Evolutionary conservation across 2,329 filamentous ascomycete genomes (phyloP).

Genomic region (Claviceps africana): DNA sequence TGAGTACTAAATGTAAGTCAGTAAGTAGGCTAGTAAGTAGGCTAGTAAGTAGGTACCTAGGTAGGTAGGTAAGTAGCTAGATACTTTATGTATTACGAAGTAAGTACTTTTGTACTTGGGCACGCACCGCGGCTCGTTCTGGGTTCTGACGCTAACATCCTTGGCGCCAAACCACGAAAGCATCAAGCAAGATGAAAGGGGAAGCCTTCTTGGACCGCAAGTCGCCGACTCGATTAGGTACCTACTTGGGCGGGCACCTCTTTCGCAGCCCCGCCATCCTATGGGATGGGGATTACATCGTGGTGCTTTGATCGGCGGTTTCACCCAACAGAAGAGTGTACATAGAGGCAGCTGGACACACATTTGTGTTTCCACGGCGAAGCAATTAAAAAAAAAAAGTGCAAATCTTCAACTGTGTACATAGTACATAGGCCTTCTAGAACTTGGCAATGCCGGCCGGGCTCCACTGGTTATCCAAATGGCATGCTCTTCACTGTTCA

Average conservation of each 20-base stretch:
- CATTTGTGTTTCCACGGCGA: background rate
- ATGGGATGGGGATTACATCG: background rate
- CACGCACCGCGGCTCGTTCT: too few relatives aligned
- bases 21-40: too few relatives aligned
- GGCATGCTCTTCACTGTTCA: too few relatives aligned
- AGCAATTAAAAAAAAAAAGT: background rate
- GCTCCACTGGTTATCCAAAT: background rate
- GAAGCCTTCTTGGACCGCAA: background rate
- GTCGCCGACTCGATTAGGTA: background rate
- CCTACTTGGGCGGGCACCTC: too few relatives aligned
- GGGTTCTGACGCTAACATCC: too few relatives aligned
- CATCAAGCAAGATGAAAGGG: background rate
- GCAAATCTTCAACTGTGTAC: background rate
- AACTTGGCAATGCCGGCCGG: background rate
- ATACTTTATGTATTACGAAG: too few relatives aligned
- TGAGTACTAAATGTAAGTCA: too few relatives aligned
- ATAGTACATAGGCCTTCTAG: background rate
- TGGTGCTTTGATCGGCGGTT: background rate
- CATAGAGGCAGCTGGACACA: background rate
- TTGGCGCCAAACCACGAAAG: background rate
- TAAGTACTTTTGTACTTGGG: too few relatives aligned
- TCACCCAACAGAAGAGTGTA: background rate
- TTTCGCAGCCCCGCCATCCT: background rate
- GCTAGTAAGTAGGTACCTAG: too few relatives aligned
- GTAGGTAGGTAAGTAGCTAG: too few relatives aligned